A percentile compares a stretch with the other conserved stretches of the same genome.
phyloP scores from a whole-genome alignment of 768 basidiomycete genomes.

The Termitomyces sp. region DNA sequence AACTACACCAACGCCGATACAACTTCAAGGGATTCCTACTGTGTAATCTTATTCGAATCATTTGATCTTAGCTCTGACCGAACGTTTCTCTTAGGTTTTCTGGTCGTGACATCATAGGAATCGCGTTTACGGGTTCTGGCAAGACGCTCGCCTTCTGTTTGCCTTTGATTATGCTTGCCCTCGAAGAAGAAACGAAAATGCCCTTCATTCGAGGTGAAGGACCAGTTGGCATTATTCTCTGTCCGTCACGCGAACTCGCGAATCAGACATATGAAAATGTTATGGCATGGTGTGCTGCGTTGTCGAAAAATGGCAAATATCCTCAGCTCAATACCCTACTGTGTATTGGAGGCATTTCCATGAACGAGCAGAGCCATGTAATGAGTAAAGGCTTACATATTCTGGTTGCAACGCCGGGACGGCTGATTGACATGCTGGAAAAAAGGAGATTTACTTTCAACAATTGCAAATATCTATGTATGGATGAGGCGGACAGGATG shows the following conservation, averaged over 20 bases:
- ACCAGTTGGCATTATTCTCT: constrained; percentile 93
- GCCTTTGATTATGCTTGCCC: constrained; percentile 93
- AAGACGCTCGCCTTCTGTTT: constrained; percentile 98
- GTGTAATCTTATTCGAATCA: constrained; percentile 46
- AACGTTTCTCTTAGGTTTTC: constrained; percentile 56
- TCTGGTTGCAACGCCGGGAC: constrained; percentile 94
- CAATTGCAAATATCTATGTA: constrained; percentile 92
- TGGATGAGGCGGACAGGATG: constrained; percentile 99
- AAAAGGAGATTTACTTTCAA: constrained; percentile 91
- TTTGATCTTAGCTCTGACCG: not conserved
- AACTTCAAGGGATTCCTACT: constrained; percentile 93
- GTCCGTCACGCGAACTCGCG: constrained; percentile 95
- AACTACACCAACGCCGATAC: constrained; percentile 86
- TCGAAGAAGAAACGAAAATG: constrained; percentile 89
- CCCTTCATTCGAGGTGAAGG: constrained; percentile 93
- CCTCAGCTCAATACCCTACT: constrained; percentile 84
- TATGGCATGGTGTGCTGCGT: constrained; percentile 74
- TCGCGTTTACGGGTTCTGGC: constrained; percentile 98
- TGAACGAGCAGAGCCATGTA: constrained; percentile 95
- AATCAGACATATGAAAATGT: constrained; percentile 97
- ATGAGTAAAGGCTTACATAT: constrained; percentile 90
- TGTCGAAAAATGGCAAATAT: constrained; percentile 76
- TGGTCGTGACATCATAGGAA: constrained; percentile 97
- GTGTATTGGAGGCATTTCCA: constrained; percentile 97
- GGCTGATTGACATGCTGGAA: constrained; percentile 97